These are phyloP conservation scores for Waitea zeae DNA, from an alignment of 1,284 basidiomycete species.

Conservation along the genomic window DNA sequence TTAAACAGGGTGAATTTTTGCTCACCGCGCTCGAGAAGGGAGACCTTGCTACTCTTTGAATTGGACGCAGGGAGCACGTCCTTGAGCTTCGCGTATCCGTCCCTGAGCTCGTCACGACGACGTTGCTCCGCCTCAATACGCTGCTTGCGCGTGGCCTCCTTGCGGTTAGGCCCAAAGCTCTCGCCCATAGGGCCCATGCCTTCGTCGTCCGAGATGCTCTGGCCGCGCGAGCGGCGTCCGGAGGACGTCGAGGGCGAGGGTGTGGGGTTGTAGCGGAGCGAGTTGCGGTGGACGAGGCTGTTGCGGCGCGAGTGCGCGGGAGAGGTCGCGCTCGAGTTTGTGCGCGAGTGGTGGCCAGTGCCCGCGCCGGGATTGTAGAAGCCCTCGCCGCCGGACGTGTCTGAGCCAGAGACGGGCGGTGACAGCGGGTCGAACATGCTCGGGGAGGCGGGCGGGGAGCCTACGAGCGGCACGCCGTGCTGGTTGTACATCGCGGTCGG, in stretches of 20 bases:
- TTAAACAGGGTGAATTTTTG: no score
- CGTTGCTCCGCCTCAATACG: constrained; percentile 77
- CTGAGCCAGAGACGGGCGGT: constrained; percentile 70
- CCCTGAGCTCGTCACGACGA: constrained; percentile 70
- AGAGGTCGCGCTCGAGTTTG: constrained; percentile 59
- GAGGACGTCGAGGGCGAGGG: constrained; percentile 61
- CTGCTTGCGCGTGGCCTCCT: constrained; percentile 68
- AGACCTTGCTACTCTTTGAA: constrained; percentile 83
- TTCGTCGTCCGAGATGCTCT: constrained; percentile 63
- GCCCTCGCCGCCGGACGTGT: constrained; percentile 66
- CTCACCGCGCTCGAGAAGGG: constrained; percentile 72
- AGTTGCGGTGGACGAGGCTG: constrained; percentile 53
- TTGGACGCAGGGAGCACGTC: constrained; percentile 71
- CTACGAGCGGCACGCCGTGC: constrained; percentile 32
- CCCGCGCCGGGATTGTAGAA: constrained; percentile 45
- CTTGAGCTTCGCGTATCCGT: constrained; percentile 76
- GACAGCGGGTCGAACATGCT: constrained; percentile 66
- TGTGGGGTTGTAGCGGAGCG: constrained; percentile 55
- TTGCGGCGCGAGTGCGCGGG: constrained; percentile 56
- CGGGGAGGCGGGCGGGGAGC: constrained; percentile 53
- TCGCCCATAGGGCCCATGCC: constrained; percentile 47
- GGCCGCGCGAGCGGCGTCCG: constrained; percentile 41
- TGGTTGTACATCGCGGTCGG: constrained; percentile 24
- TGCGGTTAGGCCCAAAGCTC: constrained; percentile 55
- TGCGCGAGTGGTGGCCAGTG: constrained; percentile 51